Percentiles rank a stretch among this genome's conserved stretches.
phyloP scores from a whole-genome alignment of 441 rosid genomes.

The Adansonia gregorii region DNA sequence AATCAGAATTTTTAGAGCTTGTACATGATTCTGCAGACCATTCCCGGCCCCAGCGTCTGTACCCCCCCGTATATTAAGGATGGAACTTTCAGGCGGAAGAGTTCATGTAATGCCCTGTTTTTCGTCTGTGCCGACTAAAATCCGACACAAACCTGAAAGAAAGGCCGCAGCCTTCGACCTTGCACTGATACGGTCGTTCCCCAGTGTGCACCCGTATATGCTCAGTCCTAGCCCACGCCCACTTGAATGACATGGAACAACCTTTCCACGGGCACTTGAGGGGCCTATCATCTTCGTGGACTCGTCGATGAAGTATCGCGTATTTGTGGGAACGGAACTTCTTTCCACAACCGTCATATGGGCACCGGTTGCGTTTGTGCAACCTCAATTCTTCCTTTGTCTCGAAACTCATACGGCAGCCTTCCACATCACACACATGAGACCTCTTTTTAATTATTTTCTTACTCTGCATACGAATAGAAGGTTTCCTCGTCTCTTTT shows the following conservation, averaged over 20 bases:
- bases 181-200: conserved; percentile 87
- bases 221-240: conserved; percentile 99
- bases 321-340: conserved; percentile 86
- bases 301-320: conserved; percentile 79
- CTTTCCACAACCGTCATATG: conserved; percentile 81
- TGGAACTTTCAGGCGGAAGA: conserved; percentile 34
- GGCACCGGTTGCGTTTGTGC: conserved; percentile 83
- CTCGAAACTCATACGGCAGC: conserved; percentile 83
- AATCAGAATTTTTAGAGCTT: conserved; percentile 31
- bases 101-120: conserved; percentile 74
- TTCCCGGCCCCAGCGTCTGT: conserved; percentile 27
- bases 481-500: conserved; percentile 47
- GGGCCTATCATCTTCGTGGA: conserved; percentile 89
- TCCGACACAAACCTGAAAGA: conserved; percentile 97
- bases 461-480: conserved; percentile 34
- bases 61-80: not conserved
- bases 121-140: conserved; percentile 89
- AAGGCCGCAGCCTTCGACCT: conserved; percentile 77
- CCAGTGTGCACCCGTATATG: conserved; percentile 95
- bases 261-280: conserved; percentile 90
- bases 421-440: conserved; percentile 75
- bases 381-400: conserved; percentile 64
- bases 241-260: conserved; percentile 86
- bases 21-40: conserved; percentile 39
- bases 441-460: conserved; percentile 41